Evolutionary conservation across 371 early-diverging fungal genomes (phyloP), one percentile per base, ranked within the genome.

Genomic region (Blakeslea trispora): DNA sequence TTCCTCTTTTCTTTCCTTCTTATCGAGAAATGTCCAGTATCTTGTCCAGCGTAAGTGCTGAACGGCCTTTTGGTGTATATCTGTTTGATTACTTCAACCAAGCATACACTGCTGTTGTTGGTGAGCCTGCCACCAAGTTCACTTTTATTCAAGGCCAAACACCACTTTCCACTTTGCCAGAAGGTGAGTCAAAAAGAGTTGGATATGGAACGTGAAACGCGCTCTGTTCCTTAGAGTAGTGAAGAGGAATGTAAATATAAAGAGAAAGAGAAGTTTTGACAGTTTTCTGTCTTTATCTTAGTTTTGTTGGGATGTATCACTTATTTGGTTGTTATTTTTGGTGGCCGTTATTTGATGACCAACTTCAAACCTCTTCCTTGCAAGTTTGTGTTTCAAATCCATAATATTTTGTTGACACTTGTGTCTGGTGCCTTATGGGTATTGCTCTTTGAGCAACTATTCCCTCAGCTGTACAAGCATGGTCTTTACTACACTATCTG

Each of bases 401-500:
- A 91, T 78, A 91, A 91, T 71, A 61, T 86, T 34, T 44, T 86
- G 50, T 75, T 91, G 65, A 86, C 88, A 11, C 40, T 80, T 0
- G 72, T 79, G 24, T 89, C 89, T 19, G 76, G 72, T n/a, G 67
- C 78, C 6, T 64, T 91, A 42, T 69, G 90, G 24, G 51, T 77
- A 24, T 69, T 84, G 39, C 82, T 87, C 49, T 59, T 86, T 55
- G 90, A 90, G 72, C 87, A 89, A 63, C 56, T 88, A 14, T 54
- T 81, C 49, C 88, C 88, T 7, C 81, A 82, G 18, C 60, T 84
- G 41, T 63, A 65, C 58, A 71, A 78, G 28, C 68, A 86, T 50
- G 91, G 91, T 32, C 63, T 89, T 15, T 82, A 86, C 70, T 83
- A 77, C 50, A 77, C 85, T 23, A 68, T 87, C 45, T 87, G 87